Evolutionary conservation across 768 basidiomycete genomes (phyloP).

Genomic region (Pisolithus marmoratus): DNA sequence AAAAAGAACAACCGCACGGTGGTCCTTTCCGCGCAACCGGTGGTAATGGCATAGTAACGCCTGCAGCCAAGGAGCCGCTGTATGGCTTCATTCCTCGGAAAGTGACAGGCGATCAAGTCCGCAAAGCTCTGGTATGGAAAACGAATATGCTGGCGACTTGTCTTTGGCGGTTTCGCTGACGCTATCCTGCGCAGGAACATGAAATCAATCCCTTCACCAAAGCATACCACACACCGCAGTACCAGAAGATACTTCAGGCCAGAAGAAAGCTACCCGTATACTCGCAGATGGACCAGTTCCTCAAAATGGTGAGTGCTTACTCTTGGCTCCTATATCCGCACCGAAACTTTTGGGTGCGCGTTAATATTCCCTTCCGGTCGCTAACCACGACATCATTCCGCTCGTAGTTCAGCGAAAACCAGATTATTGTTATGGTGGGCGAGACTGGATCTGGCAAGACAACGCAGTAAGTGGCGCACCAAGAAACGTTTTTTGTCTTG

Average conservation of each 20-base stretch:
- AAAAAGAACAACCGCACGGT: conserved; percentile 49
- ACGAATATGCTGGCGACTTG: neutral
- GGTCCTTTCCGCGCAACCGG: conserved; percentile 35
- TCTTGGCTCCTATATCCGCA: neutral
- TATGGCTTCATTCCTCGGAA: conserved; percentile 70
- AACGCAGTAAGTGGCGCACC: conserved; percentile 66
- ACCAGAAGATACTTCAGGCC: conserved; percentile 78
- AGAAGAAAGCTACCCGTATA: conserved; percentile 91
- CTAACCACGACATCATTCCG: neutral
- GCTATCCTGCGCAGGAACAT: conserved; percentile 47
- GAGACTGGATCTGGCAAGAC: conserved; percentile 97
- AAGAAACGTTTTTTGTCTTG: conserved; percentile 15
- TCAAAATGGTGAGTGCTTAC: conserved; percentile 63
- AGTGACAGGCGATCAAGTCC: conserved; percentile 60
- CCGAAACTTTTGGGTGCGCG: neutral
- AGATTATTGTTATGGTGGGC: conserved; percentile 87
- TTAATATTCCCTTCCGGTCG: neutral
- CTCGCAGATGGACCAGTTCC: conserved; percentile 89
- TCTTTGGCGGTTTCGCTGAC: neutral
- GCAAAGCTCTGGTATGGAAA: conserved; percentile 59
- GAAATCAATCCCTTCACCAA: conserved; percentile 88
- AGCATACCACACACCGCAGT: conserved; percentile 65
- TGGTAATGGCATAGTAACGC: conserved; percentile 4
- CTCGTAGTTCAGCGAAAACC: conserved; percentile 37
- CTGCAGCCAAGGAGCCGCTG: conserved; percentile 49